Evolutionary conservation across 768 basidiomycete species (phyloP), one percentile per base, ranked within the genome.

Genomic region (Suillus ampliporus): DNA sequence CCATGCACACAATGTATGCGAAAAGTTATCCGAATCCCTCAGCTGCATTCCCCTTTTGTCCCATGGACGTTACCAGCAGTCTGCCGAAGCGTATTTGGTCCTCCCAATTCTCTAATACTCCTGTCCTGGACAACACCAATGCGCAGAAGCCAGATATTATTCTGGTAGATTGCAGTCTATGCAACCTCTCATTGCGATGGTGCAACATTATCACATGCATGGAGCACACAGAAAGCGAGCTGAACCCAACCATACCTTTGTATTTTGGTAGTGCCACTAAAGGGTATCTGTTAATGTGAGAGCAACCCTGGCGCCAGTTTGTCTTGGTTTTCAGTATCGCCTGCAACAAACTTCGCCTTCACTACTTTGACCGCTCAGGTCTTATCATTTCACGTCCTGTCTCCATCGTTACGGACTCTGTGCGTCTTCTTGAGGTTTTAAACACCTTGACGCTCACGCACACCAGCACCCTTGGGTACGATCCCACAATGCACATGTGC

Each of bases 401-500:
- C 28, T 0, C 5, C 8, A 38, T 57, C 11, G 3, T 37, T 7
- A 9, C 6, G 17, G 14, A 31, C 2, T n/a, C 23, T 28, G 21
- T 26, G 37, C 37, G 1, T 35, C 26, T 57, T 26, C 37, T 57
- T 13, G 14, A 41, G 23, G 23, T 57, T 57, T 34, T 57, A 5
- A 26, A 57, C 14, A 26, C 37, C 14, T 57, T 57, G 11, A 26
- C 6, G 23, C 56, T 35, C 28, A 11, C 21, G 19, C 37, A 57
- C 21, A 21, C 37, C 9, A 38, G 10, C 23, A 17, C 1, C 35
- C 56, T 57, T 9, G n/a, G 56, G 14, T 57, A 38, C 11, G 56
- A 57, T 38, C 56, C 56, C 8, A 57, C 38, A 8, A 57, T 57
- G 23, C 56, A 57, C 5, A 57, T 57, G 23, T 34, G 31, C 10